phyloP scores from a whole-genome alignment of 2,329 filamentous ascomycete genomes.

The Neoscytalidium dimidiatum region DNA sequence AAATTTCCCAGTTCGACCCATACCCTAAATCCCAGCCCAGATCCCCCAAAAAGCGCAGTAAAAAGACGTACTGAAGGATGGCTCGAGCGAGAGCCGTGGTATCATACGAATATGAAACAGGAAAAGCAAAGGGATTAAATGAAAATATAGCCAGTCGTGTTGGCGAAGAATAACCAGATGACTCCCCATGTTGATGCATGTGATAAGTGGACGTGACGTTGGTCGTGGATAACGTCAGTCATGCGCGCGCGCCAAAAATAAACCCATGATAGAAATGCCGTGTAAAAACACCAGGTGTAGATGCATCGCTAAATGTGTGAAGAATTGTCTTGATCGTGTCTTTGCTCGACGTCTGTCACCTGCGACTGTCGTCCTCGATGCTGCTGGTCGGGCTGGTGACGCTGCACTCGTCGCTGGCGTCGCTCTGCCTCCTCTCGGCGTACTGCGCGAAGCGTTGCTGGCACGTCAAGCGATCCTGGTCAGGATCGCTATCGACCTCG shows the following conservation, averaged over 20 bases:
- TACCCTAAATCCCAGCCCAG: background rate
- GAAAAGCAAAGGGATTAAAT: slow-evolving; percentile 7
- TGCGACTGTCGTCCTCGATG: background rate
- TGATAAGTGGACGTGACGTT: slow-evolving; percentile 9
- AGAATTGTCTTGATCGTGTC: background rate
- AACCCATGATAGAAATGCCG: slow-evolving; percentile 10
- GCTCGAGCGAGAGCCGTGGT: slow-evolving; percentile 6
- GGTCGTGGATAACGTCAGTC: slow-evolving; percentile 12
- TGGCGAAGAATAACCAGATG: background rate
- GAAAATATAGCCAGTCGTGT: background rate
- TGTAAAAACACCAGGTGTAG: slow-evolving; percentile 14
- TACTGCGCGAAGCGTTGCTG: slow-evolving; percentile 5
- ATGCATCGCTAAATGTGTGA: slow-evolving; percentile 14
- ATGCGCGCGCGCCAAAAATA: slow-evolving; percentile 10
- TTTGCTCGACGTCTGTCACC: background rate
- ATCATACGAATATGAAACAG: slow-evolving; percentile 17
- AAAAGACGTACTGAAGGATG: slow-evolving; percentile 3
- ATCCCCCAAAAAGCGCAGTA: background rate
- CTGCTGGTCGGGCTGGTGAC: slow-evolving; percentile 12
- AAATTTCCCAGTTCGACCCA: background rate
- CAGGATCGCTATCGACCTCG: slow-evolving; percentile 10
- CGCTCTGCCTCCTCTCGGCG: background rate
- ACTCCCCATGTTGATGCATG: slow-evolving; percentile 8
- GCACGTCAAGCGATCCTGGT: slow-evolving; percentile 6
- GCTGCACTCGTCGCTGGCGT: slow-evolving; percentile 13